Conservation (phyloP, 2,329 filamentous ascomycete species). For the Beauveria australis region DNA sequence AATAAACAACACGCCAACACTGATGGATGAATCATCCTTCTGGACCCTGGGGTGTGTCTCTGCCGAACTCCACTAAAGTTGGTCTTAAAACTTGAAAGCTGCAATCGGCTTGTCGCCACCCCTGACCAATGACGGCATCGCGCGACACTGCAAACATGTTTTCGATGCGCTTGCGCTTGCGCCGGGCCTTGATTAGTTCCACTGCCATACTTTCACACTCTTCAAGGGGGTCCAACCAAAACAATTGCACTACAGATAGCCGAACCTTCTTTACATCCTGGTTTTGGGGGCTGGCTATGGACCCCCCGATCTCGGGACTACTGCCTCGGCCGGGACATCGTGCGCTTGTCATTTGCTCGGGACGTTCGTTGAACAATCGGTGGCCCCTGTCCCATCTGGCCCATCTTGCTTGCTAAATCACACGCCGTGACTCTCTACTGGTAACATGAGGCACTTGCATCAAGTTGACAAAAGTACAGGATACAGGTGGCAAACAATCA, state of each 20-base stretch:
- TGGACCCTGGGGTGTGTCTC: not conserved
- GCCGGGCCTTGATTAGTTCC: not conserved
- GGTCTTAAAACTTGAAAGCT: not conserved
- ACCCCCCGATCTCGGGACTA: not conserved
- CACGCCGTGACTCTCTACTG: no score
- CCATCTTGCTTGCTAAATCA: no score
- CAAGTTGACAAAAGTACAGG: not conserved
- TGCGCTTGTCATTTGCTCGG: not conserved
- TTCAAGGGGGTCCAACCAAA: not conserved
- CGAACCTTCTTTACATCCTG: slow-evolving; percentile 1
- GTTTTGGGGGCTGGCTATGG: not conserved
- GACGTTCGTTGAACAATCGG: not conserved
- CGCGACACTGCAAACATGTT: not conserved
- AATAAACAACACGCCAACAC: not conserved
- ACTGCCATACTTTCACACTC: not conserved
- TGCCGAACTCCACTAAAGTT: not conserved
- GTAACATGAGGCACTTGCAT: no score
- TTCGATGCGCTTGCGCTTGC: slow-evolving; percentile 1
- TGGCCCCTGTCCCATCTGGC: not conserved
- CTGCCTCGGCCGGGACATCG: not conserved
- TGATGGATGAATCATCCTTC: no score
- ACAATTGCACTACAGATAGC: not conserved
- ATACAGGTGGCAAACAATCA: not conserved
- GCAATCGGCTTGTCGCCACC: not conserved
- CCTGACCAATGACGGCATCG: not conserved